Evolutionary conservation across 805 yeast species (phyloP).

Genomic region (Metschnikowia baotianmanensis): DNA sequence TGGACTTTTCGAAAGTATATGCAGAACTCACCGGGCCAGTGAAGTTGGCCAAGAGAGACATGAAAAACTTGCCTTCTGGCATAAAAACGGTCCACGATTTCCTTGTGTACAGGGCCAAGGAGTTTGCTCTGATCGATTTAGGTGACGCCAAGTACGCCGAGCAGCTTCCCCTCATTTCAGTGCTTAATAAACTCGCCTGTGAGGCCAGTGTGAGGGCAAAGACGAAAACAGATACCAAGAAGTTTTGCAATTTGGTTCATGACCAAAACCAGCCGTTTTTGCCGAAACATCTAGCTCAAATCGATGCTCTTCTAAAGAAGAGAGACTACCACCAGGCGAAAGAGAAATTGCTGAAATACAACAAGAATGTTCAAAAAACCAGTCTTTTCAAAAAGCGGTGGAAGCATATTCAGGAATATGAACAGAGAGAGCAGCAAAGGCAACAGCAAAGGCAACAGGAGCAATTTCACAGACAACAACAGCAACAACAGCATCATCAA

Average conservation of each 20-base stretch:
- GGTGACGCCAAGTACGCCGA: slow-evolving; percentile 15
- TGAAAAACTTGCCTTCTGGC: slow-evolving; percentile 23
- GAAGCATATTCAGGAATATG: slow-evolving; percentile 31
- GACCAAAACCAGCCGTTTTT: slow-evolving; percentile 29
- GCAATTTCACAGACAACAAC: slow-evolving; percentile 38
- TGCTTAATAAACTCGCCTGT: slow-evolving; percentile 39
- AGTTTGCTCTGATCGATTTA: slow-evolving; percentile 25
- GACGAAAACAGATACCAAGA: slow-evolving; percentile 23
- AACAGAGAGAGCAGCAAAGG: slow-evolving; percentile 25
- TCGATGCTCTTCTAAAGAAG: slow-evolving; percentile 35
- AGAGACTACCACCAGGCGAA: slow-evolving; percentile 40
- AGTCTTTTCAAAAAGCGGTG: slow-evolving; percentile 34
- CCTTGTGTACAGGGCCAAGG: slow-evolving; percentile 35
- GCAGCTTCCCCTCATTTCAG: slow-evolving; percentile 26
- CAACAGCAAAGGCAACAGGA: slow-evolving; percentile 31
- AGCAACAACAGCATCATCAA: slow-evolving; percentile 47
- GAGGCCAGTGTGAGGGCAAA: slow-evolving; percentile 34
- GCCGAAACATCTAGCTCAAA: slow-evolving; percentile 36
- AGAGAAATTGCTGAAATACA: slow-evolving; percentile 32
- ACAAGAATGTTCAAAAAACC: slow-evolving; percentile 38
- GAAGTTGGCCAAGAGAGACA: slow-evolving; percentile 29
- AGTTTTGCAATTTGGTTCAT: slow-evolving; percentile 23
- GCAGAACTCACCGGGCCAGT: slow-evolving; percentile 15
- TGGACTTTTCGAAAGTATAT: slow-evolving; percentile 9
- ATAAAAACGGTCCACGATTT: slow-evolving; percentile 43